Base-by-base conservation (phyloP, 2,329 filamentous ascomycete genomes). In the Massarina eburnea region DNA sequence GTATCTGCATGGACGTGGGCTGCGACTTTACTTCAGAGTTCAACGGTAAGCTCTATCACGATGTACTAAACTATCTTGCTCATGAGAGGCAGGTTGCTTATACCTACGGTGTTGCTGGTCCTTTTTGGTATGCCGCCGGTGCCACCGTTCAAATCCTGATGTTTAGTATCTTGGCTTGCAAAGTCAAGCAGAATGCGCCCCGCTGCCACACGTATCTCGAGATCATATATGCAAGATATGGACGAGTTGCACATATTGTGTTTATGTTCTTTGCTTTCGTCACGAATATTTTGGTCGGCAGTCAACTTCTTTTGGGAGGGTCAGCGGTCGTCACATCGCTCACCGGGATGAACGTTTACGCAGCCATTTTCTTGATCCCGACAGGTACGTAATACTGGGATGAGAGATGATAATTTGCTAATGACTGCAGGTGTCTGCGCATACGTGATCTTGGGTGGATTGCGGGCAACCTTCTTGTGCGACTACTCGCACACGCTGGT, bases 1-100 rank as follows among this genome's bases (percentile, higher is more conserved):
- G 75, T 78, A 10, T 74, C 70, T 4, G 74, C 75, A 2, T 78
- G 76, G 76, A 78, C 75, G 4, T 77, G 74, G 73, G 71, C 71
- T 15, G 72, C 76, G 5, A 78, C 76, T 9, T 41, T 68, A 8
- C 48, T 64, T 8, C 56, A 64, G 35, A 58, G 54, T 10, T 55
- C 51, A 7, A 64, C 57, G 9, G 61, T 68, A 1, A 17, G 9
- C n/a, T n/a, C n/a, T 17, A 21, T 27, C 1, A 10, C 7, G 14
- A 8, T 2, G 3, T 14, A 1, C n/a, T 8, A 30, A 10, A 12
- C 15, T 9, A 8, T 9, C 14, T 21, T 3, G 26, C 36, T 51
- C 8, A 48, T n/a, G 12, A 8, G 3, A 26, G 7, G 7, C 9
- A 39, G 51, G 51, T 48, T 34, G 63, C 59, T 0, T 68, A 66